phyloP scores from a whole-genome alignment of 2,329 filamentous ascomycete species.

The Penicillium sp. region DNA sequence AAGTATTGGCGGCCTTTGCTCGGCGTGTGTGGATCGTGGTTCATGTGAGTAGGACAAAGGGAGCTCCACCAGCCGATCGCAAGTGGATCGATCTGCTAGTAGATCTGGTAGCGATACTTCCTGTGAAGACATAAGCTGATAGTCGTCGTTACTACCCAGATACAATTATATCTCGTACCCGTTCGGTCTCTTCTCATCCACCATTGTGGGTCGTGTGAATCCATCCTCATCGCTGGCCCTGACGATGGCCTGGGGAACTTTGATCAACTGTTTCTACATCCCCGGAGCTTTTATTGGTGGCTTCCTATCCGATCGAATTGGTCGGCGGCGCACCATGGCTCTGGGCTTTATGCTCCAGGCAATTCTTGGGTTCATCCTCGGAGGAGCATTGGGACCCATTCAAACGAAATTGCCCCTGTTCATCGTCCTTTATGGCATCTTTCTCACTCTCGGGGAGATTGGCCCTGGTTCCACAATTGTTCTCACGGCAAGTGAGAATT shows the following conservation, averaged over 20 bases:
- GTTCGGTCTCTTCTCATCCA: conserved; percentile 60
- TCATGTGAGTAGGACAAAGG: conserved; percentile 29
- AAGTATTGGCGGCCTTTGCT: conserved; percentile 56
- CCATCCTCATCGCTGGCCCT: conserved; percentile 44
- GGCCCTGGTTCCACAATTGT: conserved; percentile 52
- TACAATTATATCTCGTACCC: conserved; percentile 62
- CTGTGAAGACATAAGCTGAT: background rate
- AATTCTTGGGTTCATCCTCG: conserved; percentile 54
- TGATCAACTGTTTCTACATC: conserved; percentile 58
- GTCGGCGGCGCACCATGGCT: conserved; percentile 56
- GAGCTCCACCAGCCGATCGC: background rate
- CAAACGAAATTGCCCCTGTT: conserved; percentile 55
- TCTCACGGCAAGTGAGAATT: conserved; percentile 50
- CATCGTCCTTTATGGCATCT: conserved; percentile 57
- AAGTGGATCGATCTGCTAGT: background rate
- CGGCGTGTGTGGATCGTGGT: conserved; percentile 56
- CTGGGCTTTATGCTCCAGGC: conserved; percentile 53
- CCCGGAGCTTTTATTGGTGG: conserved; percentile 54
- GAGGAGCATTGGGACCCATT: conserved; percentile 52
- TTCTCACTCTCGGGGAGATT: conserved; percentile 55
- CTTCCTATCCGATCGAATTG: conserved; percentile 54
- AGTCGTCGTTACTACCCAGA: conserved; percentile 15
- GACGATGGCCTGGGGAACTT: conserved; percentile 51
- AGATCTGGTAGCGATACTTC: background rate
- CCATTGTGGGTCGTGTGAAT: conserved; percentile 55